These are phyloP conservation scores for Tylopilus intermedius DNA, from an alignment of 768 basidiomycete species.

Conservation along the genomic window DNA sequence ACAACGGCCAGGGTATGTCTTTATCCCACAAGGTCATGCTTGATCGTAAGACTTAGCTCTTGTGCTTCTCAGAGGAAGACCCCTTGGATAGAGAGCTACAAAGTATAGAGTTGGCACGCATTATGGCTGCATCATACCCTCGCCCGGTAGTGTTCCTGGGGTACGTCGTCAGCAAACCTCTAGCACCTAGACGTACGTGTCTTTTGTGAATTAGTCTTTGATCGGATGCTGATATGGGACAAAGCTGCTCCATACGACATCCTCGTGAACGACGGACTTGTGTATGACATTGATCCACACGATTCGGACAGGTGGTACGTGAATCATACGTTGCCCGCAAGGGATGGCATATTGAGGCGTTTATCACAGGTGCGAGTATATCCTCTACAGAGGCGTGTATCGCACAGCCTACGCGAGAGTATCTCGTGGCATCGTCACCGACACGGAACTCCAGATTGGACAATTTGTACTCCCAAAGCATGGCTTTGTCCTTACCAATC, in stretches of 20 bases:
- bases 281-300: slow-evolving; percentile 75
- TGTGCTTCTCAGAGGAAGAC: slow-evolving; percentile 63
- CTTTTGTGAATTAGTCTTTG: background rate
- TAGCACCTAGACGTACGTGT: slow-evolving; percentile 54
- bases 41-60: background rate
- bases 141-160: slow-evolving; percentile 76
- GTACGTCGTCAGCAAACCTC: slow-evolving; percentile 72
- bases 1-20: slow-evolving; percentile 82
- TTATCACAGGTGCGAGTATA: slow-evolving; percentile 77
- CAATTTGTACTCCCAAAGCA: slow-evolving; percentile 74
- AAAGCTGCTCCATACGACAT: slow-evolving; percentile 73
- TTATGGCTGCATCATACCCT: slow-evolving; percentile 68
- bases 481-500: slow-evolving; percentile 49
- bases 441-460: slow-evolving; percentile 86
- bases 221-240: slow-evolving; percentile 7
- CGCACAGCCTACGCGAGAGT: slow-evolving; percentile 79
- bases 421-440: slow-evolving; percentile 79
- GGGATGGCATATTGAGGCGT: background rate
- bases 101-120: slow-evolving; percentile 70
- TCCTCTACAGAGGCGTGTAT: slow-evolving; percentile 76
- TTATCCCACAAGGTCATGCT: background rate
- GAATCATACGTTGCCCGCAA: background rate
- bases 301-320: slow-evolving; percentile 68
- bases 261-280: slow-evolving; percentile 67
- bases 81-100: slow-evolving; percentile 85